These are phyloP conservation scores for Colletotrichum endophyticum DNA, from an alignment of 2,329 filamentous ascomycete genomes.

Conservation along the genomic window DNA sequence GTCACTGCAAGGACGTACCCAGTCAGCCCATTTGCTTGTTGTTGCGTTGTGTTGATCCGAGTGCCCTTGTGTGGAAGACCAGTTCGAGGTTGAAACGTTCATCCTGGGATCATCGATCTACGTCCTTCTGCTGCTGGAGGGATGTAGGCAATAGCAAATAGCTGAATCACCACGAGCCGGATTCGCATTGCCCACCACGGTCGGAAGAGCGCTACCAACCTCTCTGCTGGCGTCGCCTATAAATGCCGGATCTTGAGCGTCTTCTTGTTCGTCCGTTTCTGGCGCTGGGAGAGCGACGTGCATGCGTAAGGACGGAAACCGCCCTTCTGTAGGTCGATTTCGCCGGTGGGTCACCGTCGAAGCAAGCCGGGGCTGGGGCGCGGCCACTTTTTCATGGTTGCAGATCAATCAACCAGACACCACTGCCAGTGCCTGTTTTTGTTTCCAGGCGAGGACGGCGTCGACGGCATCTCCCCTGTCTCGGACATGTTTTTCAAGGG, in stretches of 20 bases:
- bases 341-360: not conserved
- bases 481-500: not conserved
- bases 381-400: not conserved
- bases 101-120: slow-evolving; percentile 18
- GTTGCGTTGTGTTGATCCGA: slow-evolving; percentile 3
- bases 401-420: slow-evolving; percentile 4
- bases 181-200: not conserved
- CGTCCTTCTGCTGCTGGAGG: not conserved
- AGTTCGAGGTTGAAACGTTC: slow-evolving; percentile 22
- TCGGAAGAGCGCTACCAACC: not conserved
- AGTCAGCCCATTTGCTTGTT: not conserved
- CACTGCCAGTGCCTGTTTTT: not conserved
- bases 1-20: not conserved
- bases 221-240: not conserved
- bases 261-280: not conserved
- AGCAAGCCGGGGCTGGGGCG: not conserved
- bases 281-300: not conserved
- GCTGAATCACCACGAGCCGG: not conserved
- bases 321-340: not conserved
- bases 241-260: not conserved
- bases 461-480: slow-evolving; percentile 8
- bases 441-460: not conserved
- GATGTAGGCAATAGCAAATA: not conserved
- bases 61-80: not conserved
- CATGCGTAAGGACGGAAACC: not conserved